Base-by-base conservation (phyloP, 257 asterid genomes). In the Prunella vulgaris region DNA sequence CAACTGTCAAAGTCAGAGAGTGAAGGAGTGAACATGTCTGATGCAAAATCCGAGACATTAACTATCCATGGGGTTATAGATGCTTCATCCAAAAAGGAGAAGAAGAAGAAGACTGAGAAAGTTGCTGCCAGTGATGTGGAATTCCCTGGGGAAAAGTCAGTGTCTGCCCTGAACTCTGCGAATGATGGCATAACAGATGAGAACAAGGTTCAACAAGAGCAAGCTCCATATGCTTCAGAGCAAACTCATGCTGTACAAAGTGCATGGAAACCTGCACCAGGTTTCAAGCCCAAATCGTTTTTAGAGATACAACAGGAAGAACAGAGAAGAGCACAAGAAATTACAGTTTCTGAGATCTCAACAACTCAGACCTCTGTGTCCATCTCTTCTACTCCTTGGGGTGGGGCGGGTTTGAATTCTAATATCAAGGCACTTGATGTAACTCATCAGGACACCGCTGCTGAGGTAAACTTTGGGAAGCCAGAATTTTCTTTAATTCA, bases 231-330 rank as follows among this genome's bases (percentile, higher is more conserved):
- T 10, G 72, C 60, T 49, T 46, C 82, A 54, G 87, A 79, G 74
- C 88, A 81, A 77, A 73, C 78, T 52, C 81, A 67, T 20, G 38
- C 82, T 62, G 90, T 78, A 61, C 88, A 79, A 54, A 87, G 95
- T 27, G 96, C 93, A 62, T 94, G 99, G 99, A 94, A 94, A 82
- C 90, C 90, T 75, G 96, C 99, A 71, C 95, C 99, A 72, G 97
- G 97, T 68, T 89, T 94, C 83, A 92, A 84, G 80, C 95, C 97
- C 7, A 94, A 89, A 76, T 91, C 99, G 20, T 73, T 94, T 5
- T 60, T 91, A 52, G 99, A 94, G 77, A 94, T 94, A 80, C 99
- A 94, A 56, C 90, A 80, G 80, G 99, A 94, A 82, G 98, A 94
- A 81, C 96, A 92, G 85, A 85, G 89, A 69, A 87, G 95, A 82